A percentile compares a stretch with the other conserved stretches of the same genome.
These are phyloP conservation scores for Vigna angularis DNA, from an alignment of 306 rosid genomes.

Conservation along the genomic window DNA sequence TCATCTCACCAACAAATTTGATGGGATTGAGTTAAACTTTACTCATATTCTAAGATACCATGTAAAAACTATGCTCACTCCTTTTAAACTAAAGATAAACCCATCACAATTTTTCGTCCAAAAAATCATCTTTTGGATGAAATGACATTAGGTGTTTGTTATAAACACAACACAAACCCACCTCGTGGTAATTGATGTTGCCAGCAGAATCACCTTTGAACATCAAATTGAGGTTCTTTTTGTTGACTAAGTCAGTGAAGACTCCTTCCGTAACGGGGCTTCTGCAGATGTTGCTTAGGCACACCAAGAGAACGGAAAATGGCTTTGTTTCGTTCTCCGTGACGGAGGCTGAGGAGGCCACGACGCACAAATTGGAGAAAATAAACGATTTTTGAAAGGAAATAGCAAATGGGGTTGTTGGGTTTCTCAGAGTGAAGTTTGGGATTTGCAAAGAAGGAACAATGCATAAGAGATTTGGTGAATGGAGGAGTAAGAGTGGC, in stretches of 20 bases:
- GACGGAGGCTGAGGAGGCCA: slow-evolving; percentile 63
- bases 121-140: background rate
- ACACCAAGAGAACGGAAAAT: slow-evolving; percentile 78
- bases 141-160: background rate
- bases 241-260: slow-evolving; percentile 75
- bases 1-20: no score
- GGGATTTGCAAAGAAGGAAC: slow-evolving; percentile 32
- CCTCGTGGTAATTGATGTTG: slow-evolving; percentile 87
- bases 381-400: slow-evolving; percentile 33
- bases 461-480: slow-evolving; percentile 31
- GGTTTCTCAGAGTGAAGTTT: slow-evolving; percentile 41
- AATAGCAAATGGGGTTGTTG: slow-evolving; percentile 26
- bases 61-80: background rate
- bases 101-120: background rate
- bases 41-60: no score
- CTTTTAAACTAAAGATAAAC: background rate
- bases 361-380: slow-evolving; percentile 58
- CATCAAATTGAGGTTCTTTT: slow-evolving; percentile 65
- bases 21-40: no score
- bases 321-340: slow-evolving; percentile 55
- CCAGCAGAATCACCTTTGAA: slow-evolving; percentile 86
- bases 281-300: slow-evolving; percentile 90
- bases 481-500: slow-evolving; percentile 49
- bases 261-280: slow-evolving; percentile 98
- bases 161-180: slow-evolving; percentile 17